Evolutionary conservation across 176 grass and related monocot species (phyloP).

Genomic region (Echinochloa phyllopogon): DNA sequence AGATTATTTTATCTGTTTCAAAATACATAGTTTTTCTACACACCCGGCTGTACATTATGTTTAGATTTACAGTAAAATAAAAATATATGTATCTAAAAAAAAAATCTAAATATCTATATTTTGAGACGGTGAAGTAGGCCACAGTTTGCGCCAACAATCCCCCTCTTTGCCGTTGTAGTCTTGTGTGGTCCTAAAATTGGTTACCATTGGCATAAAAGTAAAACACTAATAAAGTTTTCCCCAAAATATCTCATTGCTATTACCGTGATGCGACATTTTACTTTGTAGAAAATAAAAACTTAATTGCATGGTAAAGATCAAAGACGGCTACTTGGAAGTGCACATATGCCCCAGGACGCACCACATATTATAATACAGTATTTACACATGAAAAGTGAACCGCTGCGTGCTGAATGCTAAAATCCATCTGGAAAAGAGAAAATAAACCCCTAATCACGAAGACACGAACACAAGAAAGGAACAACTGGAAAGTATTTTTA

Average conservation of each 20-base stretch:
- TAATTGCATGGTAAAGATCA: not conserved
- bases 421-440: slow-evolving; percentile 25
- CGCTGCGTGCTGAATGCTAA: slow-evolving; percentile 1
- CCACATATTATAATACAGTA: too few species aligned
- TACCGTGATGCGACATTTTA: not conserved
- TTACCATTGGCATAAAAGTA: not conserved
- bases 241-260: not conserved
- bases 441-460: not conserved
- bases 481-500: slow-evolving; percentile 26
- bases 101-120: too few species aligned
- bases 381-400: not conserved
- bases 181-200: not conserved
- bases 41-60: too few species aligned
- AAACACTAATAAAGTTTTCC: not conserved
- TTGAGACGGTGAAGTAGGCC: too few species aligned
- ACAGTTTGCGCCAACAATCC: not conserved
- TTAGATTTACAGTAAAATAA: too few species aligned
- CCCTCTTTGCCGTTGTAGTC: not conserved
- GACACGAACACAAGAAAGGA: slow-evolving; percentile 14
- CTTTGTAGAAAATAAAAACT: not conserved
- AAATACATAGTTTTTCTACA: too few species aligned
- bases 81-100: too few species aligned
- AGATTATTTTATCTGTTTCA: too few species aligned
- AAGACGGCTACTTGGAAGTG: not conserved
- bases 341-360: not conserved